Conservation (phyloP, 2,329 filamentous ascomycete genomes). For the Biscogniauxia mediterranea region DNA sequence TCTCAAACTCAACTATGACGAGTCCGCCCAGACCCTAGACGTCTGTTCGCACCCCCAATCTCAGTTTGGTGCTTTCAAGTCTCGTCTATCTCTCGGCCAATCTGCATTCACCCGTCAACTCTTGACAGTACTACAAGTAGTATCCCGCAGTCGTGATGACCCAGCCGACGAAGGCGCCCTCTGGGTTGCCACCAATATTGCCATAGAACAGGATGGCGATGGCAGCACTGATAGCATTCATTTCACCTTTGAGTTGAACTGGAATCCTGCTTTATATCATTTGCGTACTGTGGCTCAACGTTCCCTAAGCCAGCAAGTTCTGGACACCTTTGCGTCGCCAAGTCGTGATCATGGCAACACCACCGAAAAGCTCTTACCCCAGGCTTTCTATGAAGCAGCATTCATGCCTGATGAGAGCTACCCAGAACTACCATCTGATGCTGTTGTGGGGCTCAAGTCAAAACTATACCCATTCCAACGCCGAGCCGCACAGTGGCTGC, state of each 20-base stretch:
- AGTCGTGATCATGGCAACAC: slow-evolving; percentile 5
- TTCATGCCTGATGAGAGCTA: slow-evolving; percentile 55
- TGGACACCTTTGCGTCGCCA: slow-evolving; percentile 32
- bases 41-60: slow-evolving; percentile 13
- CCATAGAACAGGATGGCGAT: slow-evolving; percentile 28
- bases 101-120: slow-evolving; percentile 8
- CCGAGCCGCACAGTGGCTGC: slow-evolving; percentile 67
- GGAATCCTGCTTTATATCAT: slow-evolving; percentile 40
- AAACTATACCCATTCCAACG: slow-evolving; percentile 71
- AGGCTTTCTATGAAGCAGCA: slow-evolving; percentile 68
- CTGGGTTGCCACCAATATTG: slow-evolving; percentile 35
- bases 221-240: slow-evolving; percentile 28
- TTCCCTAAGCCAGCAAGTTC: slow-evolving; percentile 33
- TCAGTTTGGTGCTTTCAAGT: slow-evolving; percentile 11
- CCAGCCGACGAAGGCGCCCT: slow-evolving; percentile 26
- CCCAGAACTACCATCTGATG: slow-evolving; percentile 36
- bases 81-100: slow-evolving; percentile 10
- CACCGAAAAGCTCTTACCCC: slow-evolving; percentile 40
- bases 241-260: slow-evolving; percentile 39
- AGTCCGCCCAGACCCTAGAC: slow-evolving; percentile 3
- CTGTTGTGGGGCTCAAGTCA: slow-evolving; percentile 45
- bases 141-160: slow-evolving; percentile 14
- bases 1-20: slow-evolving; percentile 14
- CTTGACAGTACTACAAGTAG: slow-evolving; percentile 13
- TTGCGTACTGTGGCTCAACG: slow-evolving; percentile 34